Evolutionary conservation across 805 yeast species (phyloP).

Genomic region (Candida fluviatilis): DNA sequence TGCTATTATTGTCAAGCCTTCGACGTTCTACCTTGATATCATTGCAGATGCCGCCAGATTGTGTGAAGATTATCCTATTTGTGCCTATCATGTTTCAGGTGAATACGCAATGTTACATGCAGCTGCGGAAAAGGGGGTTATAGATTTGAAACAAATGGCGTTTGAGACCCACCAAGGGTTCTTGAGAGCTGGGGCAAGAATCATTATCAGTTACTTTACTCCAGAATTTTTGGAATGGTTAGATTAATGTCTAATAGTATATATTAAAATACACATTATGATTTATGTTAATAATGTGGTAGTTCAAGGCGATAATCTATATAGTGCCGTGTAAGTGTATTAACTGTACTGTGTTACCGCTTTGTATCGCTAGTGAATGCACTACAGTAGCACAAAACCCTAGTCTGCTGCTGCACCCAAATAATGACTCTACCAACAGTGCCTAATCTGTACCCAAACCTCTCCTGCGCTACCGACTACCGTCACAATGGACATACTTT

Average conservation of each 20-base stretch:
- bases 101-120: slow-evolving; percentile 98
- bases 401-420: too few relatives aligned
- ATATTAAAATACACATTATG: too few relatives aligned
- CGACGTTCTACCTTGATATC: slow-evolving; percentile 90
- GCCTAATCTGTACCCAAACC: too few relatives aligned
- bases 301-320: too few relatives aligned
- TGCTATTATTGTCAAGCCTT: slow-evolving; percentile 92
- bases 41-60: slow-evolving; percentile 83
- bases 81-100: slow-evolving; percentile 96
- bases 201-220: slow-evolving; percentile 87
- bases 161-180: slow-evolving; percentile 90
- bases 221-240: slow-evolving; percentile 97
- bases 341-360: too few relatives aligned
- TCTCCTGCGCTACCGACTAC: too few relatives aligned
- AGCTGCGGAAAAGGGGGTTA: slow-evolving; percentile 92
- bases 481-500: too few relatives aligned
- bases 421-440: too few relatives aligned
- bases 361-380: too few relatives aligned
- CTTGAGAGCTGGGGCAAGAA: slow-evolving; percentile 91
- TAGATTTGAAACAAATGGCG: slow-evolving; percentile 76
- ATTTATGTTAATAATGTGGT: too few relatives aligned
- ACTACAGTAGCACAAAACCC: too few relatives aligned
- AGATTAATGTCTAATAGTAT: slow-evolving; percentile 9
- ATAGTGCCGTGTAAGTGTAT: too few relatives aligned
- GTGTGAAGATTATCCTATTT: slow-evolving; percentile 80